Evolutionary conservation across 108 stramenopile species (phyloP).

Genomic region (Hondaea fermentalgiana): DNA sequence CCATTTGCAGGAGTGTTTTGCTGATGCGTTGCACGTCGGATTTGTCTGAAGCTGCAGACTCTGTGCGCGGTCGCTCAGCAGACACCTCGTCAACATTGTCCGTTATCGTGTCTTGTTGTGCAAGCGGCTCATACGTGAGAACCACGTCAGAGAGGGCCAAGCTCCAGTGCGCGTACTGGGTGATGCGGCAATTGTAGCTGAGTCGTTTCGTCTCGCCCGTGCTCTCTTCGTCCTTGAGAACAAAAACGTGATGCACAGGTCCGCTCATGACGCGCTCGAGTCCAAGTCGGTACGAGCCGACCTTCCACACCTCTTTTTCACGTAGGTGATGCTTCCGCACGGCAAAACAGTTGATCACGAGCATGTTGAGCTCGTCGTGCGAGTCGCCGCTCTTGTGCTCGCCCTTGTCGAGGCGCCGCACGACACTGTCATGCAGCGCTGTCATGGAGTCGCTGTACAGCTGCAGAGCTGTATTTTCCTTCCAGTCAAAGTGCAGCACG

Average conservation of each 20-base stretch:
- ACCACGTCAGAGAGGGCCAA: not conserved
- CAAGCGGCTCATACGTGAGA: not conserved
- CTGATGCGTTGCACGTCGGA: not conserved
- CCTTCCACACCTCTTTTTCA: conserved; percentile 5
- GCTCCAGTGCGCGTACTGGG: conserved; percentile 2
- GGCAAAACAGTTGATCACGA: not conserved
- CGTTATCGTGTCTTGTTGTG: not conserved
- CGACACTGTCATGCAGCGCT: not conserved
- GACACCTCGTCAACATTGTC: not conserved
- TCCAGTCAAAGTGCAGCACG: conserved; percentile 1
- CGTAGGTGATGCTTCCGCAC: not conserved
- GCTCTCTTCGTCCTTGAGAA: not conserved
- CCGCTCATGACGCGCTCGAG: not conserved
- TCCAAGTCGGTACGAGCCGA: not conserved
- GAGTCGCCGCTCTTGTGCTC: not conserved
- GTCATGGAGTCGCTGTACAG: not conserved
- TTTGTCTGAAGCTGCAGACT: not conserved
- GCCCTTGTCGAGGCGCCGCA: not conserved
- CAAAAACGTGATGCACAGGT: not conserved
- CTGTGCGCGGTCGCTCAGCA: not conserved
- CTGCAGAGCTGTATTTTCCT: not conserved
- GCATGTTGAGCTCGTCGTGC: not conserved
- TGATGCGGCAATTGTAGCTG: conserved; percentile 12
- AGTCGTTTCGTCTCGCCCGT: not conserved
- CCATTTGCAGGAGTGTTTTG: not conserved